A percentile compares a stretch with the other conserved stretches of the same genome.
Conservation (phyloP, 495 filamentous ascomycete species). For the Pseudomonodictys pantanalensis region DNA sequence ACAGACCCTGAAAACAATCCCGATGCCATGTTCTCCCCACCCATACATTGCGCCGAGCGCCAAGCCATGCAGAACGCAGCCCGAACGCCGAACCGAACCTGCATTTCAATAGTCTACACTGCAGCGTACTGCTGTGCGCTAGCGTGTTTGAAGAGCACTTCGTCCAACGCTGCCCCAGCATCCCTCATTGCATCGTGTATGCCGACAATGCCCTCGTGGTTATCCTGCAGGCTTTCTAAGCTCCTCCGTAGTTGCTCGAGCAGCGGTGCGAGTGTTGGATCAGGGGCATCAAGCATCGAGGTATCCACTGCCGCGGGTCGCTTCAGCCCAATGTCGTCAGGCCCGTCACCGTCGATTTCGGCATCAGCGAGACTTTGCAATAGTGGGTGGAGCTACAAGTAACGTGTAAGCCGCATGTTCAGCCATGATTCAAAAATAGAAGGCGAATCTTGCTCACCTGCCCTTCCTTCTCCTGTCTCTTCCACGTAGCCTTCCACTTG, state of each 20-base stretch:
- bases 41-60: neutral
- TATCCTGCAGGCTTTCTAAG: conserved; percentile 56
- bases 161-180: conserved; percentile 52
- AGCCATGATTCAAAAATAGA: neutral
- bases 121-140: conserved; percentile 28
- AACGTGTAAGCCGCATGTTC: conserved; percentile 4
- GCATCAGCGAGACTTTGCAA: conserved; percentile 12
- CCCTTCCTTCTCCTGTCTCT: conserved; percentile 50
- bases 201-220: conserved; percentile 51
- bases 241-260: conserved; percentile 53
- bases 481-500: conserved; percentile 47
- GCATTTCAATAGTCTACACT: conserved; percentile 23
- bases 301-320: neutral
- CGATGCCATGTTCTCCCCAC: neutral
- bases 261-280: conserved; percentile 39
- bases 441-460: conserved; percentile 1
- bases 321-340: conserved; percentile 33
- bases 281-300: conserved; percentile 27
- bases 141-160: conserved; percentile 31
- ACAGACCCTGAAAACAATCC: conserved; percentile 4
- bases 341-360: conserved; percentile 25
- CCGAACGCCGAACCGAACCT: conserved; percentile 20
- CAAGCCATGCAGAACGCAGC: conserved; percentile 20
- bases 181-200: conserved; percentile 52
- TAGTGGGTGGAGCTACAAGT: conserved; percentile 34